Evolutionary conservation across 2,329 filamentous ascomycete species (phyloP).

Genomic region (Aspergillus calidoustus): DNA sequence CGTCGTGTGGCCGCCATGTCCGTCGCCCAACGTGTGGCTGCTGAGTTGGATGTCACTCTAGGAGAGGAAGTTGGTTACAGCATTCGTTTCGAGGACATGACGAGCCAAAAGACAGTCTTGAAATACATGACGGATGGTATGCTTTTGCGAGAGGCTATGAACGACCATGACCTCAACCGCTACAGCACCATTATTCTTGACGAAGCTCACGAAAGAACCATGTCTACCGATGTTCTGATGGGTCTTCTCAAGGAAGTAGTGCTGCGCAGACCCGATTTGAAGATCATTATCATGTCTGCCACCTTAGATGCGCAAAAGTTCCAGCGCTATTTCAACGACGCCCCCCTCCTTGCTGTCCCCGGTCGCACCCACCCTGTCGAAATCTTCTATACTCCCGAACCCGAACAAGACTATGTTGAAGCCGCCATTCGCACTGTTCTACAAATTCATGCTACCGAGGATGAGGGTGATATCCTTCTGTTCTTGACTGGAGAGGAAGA

Average conservation of each 20-base stretch:
- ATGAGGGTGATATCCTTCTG: slow-evolving; percentile 88
- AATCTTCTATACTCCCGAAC: slow-evolving; percentile 97
- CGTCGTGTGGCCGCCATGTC: slow-evolving; percentile 98
- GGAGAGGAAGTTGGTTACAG: slow-evolving; percentile 98
- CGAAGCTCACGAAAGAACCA: slow-evolving; percentile 95
- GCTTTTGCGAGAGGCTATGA: slow-evolving; percentile 93
- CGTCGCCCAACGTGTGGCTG: slow-evolving; percentile 94
- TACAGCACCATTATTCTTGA: slow-evolving; percentile 99
- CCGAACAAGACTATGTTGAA: slow-evolving; percentile 95
- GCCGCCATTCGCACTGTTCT: slow-evolving; percentile 91
- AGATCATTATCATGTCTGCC: slow-evolving; percentile 99
- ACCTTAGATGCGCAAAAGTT: slow-evolving; percentile 98
- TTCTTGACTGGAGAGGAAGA: slow-evolving; percentile 98
- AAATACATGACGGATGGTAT: slow-evolving; percentile 99
- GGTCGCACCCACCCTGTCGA: slow-evolving; percentile 96
- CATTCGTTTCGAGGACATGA: slow-evolving; percentile 98
- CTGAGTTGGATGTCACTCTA: slow-evolving; percentile 91
- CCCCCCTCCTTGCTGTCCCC: slow-evolving; percentile 89
- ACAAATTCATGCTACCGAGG: slow-evolving; percentile 92
- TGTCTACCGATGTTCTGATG: slow-evolving; percentile 97
- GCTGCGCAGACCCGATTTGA: slow-evolving; percentile 80
- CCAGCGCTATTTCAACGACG: slow-evolving; percentile 94
- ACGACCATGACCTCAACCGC: slow-evolving; percentile 86
- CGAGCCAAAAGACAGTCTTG: slow-evolving; percentile 82
- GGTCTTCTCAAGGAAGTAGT: slow-evolving; percentile 92